Percentiles rank a stretch among this genome's conserved stretches.
phyloP scores from a whole-genome alignment of 192 early-diverging fungal species.

The Ramicandelaber brevisporus region DNA sequence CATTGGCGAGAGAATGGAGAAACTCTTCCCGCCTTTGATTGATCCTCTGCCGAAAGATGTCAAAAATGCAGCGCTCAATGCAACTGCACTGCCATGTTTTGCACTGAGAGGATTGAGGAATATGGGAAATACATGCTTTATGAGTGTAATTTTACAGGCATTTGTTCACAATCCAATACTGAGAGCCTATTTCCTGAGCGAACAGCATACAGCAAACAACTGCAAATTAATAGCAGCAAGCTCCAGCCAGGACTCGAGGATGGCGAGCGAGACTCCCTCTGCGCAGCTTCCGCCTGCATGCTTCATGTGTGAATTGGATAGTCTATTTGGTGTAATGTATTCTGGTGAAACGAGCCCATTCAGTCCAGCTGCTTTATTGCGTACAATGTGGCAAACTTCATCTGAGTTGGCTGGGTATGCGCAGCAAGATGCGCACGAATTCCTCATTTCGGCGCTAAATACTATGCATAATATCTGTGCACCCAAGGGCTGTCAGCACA shows the following conservation, averaged over 20 bases:
- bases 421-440: conserved; percentile 96
- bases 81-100: conserved; percentile 8
- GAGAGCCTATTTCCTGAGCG: conserved; percentile 72
- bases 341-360: conserved; percentile 40
- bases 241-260: background rate
- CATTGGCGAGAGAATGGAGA: conserved; percentile 8
- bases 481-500: background rate
- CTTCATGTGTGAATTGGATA: conserved; percentile 86
- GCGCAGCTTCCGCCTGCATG: conserved; percentile 14
- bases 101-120: conserved; percentile 76
- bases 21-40: conserved; percentile 7
- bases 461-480: conserved; percentile 34
- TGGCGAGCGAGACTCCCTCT: background rate
- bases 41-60: conserved; percentile 10
- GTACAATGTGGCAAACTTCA: conserved; percentile 70
- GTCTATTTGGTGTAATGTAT: conserved; percentile 52
- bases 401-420: conserved; percentile 71
- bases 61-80: conserved; percentile 13
- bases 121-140: conserved; percentile 88
- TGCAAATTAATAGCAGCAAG: conserved; percentile 16
- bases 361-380: conserved; percentile 60
- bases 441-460: conserved; percentile 74
- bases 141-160: conserved; percentile 80
- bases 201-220: conserved; percentile 42
- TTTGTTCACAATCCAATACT: conserved; percentile 81